Evolutionary conservation across 192 early-diverging fungal genomes (phyloP).

Genomic region (Linnemannia schmuckeri): DNA sequence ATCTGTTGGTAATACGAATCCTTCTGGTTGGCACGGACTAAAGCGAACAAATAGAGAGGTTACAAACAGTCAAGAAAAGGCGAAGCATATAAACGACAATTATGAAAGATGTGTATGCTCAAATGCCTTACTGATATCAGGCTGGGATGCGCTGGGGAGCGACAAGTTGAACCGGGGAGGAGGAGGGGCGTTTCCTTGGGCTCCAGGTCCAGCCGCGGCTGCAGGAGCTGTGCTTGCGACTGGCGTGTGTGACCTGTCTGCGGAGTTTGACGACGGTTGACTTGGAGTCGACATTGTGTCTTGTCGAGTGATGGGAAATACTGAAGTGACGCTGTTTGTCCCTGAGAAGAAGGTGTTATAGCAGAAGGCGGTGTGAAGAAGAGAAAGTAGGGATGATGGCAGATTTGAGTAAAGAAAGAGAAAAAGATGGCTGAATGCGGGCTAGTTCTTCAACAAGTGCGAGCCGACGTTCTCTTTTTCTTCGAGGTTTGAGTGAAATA

Average conservation of each 20-base stretch:
- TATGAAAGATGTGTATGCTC: too few species aligned
- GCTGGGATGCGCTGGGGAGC: conserved; percentile 82
- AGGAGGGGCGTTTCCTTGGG: background rate
- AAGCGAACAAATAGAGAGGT: background rate
- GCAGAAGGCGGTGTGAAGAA: background rate
- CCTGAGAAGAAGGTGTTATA: background rate
- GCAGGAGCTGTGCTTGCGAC: conserved; percentile 1
- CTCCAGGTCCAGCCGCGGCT: conserved; percentile 2
- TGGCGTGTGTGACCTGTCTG: conserved; percentile 43
- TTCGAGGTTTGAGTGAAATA: background rate
- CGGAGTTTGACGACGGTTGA: conserved; percentile 40
- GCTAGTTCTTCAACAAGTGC: background rate
- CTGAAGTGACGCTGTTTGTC: background rate
- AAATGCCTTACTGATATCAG: conserved; percentile 75
- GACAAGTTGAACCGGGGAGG: conserved; percentile 46
- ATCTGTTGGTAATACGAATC: conserved; percentile 86
- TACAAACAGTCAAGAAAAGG: background rate
- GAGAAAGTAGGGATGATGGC: background rate
- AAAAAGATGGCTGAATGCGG: background rate
- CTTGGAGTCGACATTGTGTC: background rate
- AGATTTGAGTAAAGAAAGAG: background rate
- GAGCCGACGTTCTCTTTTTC: background rate
- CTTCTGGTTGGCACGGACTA: conserved; percentile 90
- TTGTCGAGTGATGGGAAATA: background rate
- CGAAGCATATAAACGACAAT: background rate